Evolutionary conservation across 495 filamentous ascomycete species (phyloP), one percentile per base, ranked within the genome.

Genomic region (Trypethelium eluteriae): DNA sequence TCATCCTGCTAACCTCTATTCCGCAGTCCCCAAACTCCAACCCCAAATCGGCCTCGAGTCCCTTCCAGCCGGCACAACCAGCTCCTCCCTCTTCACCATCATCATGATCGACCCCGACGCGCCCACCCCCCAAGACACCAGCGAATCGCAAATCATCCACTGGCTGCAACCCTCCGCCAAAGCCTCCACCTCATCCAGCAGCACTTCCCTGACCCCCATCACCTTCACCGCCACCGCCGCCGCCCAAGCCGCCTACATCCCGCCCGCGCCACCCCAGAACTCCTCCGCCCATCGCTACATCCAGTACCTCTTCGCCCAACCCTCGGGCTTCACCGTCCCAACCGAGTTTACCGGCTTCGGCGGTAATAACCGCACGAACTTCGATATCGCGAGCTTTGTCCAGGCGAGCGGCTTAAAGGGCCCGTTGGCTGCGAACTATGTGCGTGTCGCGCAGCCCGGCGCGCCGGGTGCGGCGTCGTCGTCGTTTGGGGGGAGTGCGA

Each of bases 91-190:
- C 38, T 65, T 25, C 63, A 56, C 46, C 39, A 39, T 65, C 63
- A 18, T 65, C 59, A 67, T 67, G 66, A 49, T 64, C 25, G 66
- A 67, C 41, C 66, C 66, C 18, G 66, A 67, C 57, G 66, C 66
- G 41, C 63, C 66, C 11, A 65, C 66, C 41, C 66, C 66, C 18
- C 44, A 64, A n/a, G 38, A 65, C 18, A 39, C 62, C 9, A 65
- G 62, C 62, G 14, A 2, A 39, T 12, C 62, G 10, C 36, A 64
- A 36, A 65, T 68, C 66, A 39, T 68, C 6, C 66, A 68, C 62
- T 68, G 66, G 66, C 41, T 68, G 12, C 59, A 64, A 35, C 41
- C 61, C 59, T 47, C 64, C n/a, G 25, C 50, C 7, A 11, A 18
- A 14, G 38, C 39, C 34, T 34, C 7, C 9, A 47, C 38, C 53